Evolutionary conservation across 257 asterid genomes (phyloP), one percentile per base, ranked within the genome.

Genomic region (Solanum sitiens): DNA sequence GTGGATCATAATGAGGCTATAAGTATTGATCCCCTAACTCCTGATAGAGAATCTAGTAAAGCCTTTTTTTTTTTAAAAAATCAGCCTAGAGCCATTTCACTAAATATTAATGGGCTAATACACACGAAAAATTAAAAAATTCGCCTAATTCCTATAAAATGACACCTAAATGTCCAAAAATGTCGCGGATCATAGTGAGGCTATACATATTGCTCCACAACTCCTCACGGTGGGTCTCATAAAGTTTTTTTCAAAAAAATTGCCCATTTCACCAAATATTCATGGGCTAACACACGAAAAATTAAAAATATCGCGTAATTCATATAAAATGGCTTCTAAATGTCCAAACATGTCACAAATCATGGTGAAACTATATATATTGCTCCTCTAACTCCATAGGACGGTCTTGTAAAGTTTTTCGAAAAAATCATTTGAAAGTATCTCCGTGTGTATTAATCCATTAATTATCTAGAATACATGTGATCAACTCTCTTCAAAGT

Each of bases 71-170:
- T 3, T 35, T 4, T 0, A 3, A 35, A 35, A 35, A 4, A 59
- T 59, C 12, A 0, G 0, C 12, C 11, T 0, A 20, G 25, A 56
- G 5, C 0, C 67, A 56, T 56, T 56, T 56, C 7, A 56, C n/a
- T 16, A 56, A 56, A 56, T 56, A 56, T 18, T 18, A n/a, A 56
- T 7, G 65, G 5, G 65, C n/a, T 56, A 2, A 53, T 23, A 53
- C 20, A 47, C 65, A 56, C 4, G 11, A 0, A 56, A 56, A 56
- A 56, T 56, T 56, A 4, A 56, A 56, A 56, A 56, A 7, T 7
- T 18, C 2, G 0, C n/a, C 4, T 56, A 56, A 56, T 56, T 56
- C 4, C 65, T 7, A 56, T 18, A 56, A 56, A 56, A 56, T 7
- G 2, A 0, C 23, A 15, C 61, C 63, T 56, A 18, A 56, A 56